A percentile compares a stretch with the other conserved stretches of the same genome.
Evolutionary conservation across 2,329 filamentous ascomycete species (phyloP).

Genomic region (Berkeleyomyces rouxiae): DNA sequence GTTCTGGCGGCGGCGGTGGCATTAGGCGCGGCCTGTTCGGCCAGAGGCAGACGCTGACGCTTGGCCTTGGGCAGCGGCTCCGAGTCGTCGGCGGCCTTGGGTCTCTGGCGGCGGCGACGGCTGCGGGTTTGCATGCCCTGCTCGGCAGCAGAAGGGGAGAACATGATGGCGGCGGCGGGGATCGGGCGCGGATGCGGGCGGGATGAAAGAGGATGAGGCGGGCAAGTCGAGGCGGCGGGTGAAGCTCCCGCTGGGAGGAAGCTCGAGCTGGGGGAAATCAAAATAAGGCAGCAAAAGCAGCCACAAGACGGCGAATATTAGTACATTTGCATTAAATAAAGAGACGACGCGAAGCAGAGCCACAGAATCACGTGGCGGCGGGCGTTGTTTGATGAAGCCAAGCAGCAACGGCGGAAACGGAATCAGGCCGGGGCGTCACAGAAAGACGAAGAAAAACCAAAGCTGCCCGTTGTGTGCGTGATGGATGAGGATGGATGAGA

Average conservation of each 20-base stretch:
- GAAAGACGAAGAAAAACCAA: conserved; percentile 7
- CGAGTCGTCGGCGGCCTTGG: conserved; percentile 36
- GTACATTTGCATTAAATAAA: conserved; percentile 5
- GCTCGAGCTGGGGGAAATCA: conserved; percentile 4
- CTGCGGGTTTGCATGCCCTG: conserved; percentile 28
- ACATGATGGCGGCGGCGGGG: conserved; percentile 29
- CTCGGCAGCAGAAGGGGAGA: conserved; percentile 37
- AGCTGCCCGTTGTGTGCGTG: conserved; percentile 12
- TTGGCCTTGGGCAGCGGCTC: conserved; percentile 45
- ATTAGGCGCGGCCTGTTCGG: conserved; percentile 26
- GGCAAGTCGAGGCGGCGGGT: neutral
- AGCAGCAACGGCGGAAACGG: neutral
- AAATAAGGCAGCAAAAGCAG: conserved; percentile 2
- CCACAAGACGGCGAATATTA: neutral
- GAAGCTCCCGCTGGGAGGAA: neutral
- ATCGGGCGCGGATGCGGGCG: neutral
- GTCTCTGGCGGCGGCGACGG: conserved; percentile 43
- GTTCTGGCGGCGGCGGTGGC: neutral
- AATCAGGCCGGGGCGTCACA: neutral
- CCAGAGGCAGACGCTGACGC: conserved; percentile 40
- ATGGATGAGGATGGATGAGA: conserved; percentile 5
- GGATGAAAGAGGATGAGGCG: neutral
- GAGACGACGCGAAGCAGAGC: neutral
- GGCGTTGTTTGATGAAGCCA: neutral
- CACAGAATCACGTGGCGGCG: neutral